Evolutionary conservation across 805 yeast genomes (phyloP).

Genomic region (Saccharomycopsis guyanensis): DNA sequence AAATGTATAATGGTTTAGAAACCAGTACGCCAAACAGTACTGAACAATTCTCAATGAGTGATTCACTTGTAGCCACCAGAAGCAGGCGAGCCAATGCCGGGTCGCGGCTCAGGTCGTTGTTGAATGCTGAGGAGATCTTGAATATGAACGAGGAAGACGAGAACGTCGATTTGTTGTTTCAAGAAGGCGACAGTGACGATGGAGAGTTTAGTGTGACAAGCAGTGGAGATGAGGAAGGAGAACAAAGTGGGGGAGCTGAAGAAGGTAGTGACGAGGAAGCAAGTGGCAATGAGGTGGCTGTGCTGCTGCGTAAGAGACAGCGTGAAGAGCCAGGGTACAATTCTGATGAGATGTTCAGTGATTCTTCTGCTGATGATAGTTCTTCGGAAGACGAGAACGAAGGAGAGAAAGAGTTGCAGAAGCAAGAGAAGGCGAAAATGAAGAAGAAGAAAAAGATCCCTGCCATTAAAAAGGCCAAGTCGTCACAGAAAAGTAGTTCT

Average conservation of each 20-base stretch:
- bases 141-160: slow-evolving; percentile 64
- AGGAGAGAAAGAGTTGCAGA: slow-evolving; percentile 37
- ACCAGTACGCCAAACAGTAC: too few species aligned
- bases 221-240: slow-evolving; percentile 12
- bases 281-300: not conserved
- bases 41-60: too few species aligned
- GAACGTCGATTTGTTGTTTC: slow-evolving; percentile 61
- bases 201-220: slow-evolving; percentile 19
- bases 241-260: not conserved
- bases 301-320: not conserved
- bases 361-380: slow-evolving; percentile 15
- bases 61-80: slow-evolving; percentile 72
- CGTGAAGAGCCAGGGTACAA: not conserved
- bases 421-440: slow-evolving; percentile 25
- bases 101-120: slow-evolving; percentile 61
- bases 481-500: slow-evolving; percentile 20
- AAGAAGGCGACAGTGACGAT: slow-evolving; percentile 29
- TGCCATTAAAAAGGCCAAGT: slow-evolving; percentile 23
- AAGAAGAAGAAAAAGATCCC: slow-evolving; percentile 28
- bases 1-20: too few species aligned
- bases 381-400: slow-evolving; percentile 15
- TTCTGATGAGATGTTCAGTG: slow-evolving; percentile 19
- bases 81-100: slow-evolving; percentile 86
- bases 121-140: slow-evolving; percentile 52
- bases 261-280: slow-evolving; percentile 12